These are phyloP conservation scores for Deakozyma indianensis DNA, from an alignment of 805 yeast species.

Conservation along the genomic window DNA sequence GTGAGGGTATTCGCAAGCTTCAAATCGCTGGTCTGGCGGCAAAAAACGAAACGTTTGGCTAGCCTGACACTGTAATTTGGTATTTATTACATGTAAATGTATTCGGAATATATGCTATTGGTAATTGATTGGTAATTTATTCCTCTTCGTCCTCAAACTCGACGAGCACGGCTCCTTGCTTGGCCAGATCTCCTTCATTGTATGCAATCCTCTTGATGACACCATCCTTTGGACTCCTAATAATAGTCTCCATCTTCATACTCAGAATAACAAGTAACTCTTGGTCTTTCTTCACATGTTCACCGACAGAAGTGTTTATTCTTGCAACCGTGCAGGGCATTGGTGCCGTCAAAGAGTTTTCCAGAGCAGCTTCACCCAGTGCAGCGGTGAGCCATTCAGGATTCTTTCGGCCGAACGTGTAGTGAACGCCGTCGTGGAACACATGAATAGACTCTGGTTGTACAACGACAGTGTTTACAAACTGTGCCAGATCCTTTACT, in stretches of 20 bases:
- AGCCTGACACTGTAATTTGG: not conserved
- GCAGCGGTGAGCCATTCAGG: slow-evolving; percentile 19
- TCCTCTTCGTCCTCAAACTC: slow-evolving; percentile 18
- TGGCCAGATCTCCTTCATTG: slow-evolving; percentile 18
- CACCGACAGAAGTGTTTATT: slow-evolving; percentile 14
- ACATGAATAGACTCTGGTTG: slow-evolving; percentile 12
- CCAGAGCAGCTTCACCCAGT: slow-evolving; percentile 11
- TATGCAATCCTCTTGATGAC: slow-evolving; percentile 14
- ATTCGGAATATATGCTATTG: too few relatives aligned
- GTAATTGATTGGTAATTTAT: too few relatives aligned
- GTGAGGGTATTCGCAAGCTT: slow-evolving; percentile 13
- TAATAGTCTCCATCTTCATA: slow-evolving; percentile 22
- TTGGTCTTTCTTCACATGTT: slow-evolving; percentile 16
- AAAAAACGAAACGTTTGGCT: not conserved
- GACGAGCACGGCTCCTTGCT: slow-evolving; percentile 18
- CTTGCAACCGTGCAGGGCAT: slow-evolving; percentile 20
- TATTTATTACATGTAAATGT: too few relatives aligned
- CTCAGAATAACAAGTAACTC: slow-evolving; percentile 16
- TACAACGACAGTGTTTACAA: slow-evolving; percentile 13
- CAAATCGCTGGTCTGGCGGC: not conserved
- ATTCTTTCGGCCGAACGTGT: slow-evolving; percentile 11
- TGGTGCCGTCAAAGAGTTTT: slow-evolving; percentile 16
- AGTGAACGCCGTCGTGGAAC: slow-evolving; percentile 17
- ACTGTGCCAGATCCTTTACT: slow-evolving; percentile 6
- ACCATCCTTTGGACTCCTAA: slow-evolving; percentile 17